Evolutionary conservation across 768 basidiomycete genomes (phyloP).

Genomic region (Suillus tomentosus): DNA sequence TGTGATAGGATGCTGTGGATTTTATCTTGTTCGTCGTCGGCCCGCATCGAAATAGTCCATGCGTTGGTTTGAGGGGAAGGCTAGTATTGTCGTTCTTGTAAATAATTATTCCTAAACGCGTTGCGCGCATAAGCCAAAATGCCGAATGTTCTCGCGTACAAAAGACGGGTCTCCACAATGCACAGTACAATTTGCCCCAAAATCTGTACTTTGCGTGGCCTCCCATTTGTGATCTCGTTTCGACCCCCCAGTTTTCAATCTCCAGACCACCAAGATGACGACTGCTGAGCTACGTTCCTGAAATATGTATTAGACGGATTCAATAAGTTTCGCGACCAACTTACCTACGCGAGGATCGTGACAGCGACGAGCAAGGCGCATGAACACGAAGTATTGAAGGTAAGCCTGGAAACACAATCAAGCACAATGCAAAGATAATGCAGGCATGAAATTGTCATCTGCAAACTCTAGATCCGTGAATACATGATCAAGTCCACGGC

Average conservation of each 20-base stretch:
- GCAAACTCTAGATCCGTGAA: too few relatives aligned
- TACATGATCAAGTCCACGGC: not conserved
- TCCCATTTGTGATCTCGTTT: not conserved
- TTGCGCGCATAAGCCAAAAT: too few relatives aligned
- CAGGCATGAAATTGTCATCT: too few relatives aligned
- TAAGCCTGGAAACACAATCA: not conserved
- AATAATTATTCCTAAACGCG: not conserved
- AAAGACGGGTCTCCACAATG: not conserved
- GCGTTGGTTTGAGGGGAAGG: too few relatives aligned
- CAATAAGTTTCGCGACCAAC: not conserved
- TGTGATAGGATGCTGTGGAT: not conserved
- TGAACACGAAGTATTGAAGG: not conserved
- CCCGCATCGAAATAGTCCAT: not conserved
- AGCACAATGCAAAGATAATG: not conserved
- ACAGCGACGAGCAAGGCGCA: not conserved
- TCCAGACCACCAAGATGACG: not conserved
- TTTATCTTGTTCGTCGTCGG: not conserved
- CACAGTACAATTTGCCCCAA: not conserved
- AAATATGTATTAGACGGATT: not conserved
- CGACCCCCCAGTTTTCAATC: not conserved
- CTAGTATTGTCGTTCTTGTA: too few relatives aligned
- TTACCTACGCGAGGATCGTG: not conserved
- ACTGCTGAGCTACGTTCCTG: not conserved
- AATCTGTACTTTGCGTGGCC: not conserved
- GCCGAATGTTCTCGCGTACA: not conserved